A percentile compares a stretch with the other conserved stretches of the same genome.
These are phyloP conservation scores for Termitomyces sp. DNA, from an alignment of 768 basidiomycete species.

Conservation along the genomic window DNA sequence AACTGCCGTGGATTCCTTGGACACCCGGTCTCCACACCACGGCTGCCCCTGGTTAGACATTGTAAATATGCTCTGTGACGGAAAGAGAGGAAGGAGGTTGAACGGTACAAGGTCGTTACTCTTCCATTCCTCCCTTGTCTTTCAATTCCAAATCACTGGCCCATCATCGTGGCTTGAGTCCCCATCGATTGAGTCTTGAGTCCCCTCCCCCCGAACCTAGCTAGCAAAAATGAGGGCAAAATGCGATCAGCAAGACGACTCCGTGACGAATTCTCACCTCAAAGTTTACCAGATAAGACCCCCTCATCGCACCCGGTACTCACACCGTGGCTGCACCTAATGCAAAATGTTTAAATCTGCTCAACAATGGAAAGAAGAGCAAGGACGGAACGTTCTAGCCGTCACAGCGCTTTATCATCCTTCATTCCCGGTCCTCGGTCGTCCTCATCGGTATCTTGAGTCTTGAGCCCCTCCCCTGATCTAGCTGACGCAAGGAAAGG, in stretches of 20 bases:
- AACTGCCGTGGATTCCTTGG: not conserved
- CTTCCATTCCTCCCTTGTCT: not conserved
- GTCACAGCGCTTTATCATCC: not conserved
- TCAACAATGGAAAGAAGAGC: not conserved
- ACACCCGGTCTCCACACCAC: conserved; percentile 5
- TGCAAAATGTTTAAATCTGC: not conserved
- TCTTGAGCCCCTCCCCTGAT: not conserved
- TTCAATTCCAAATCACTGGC: not conserved
- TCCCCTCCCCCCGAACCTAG: not conserved
- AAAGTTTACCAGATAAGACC: not conserved
- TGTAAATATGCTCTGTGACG: not conserved
- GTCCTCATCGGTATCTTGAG: not conserved
- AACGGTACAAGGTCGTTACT: not conserved
- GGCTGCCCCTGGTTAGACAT: not conserved
- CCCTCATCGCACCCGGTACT: not conserved
- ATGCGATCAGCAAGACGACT: conserved; percentile 1
- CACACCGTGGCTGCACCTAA: conserved; percentile 3
- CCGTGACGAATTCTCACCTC: not conserved
- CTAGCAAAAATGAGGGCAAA: not conserved
- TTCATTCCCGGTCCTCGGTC: not conserved
- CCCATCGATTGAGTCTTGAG: not conserved
- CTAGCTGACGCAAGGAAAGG: not conserved
- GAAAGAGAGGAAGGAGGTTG: not conserved
- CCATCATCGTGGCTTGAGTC: not conserved
- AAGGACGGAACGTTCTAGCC: not conserved